Base-by-base conservation (phyloP, 2,329 filamentous ascomycete species). In the Amesomyces nigricolor region DNA sequence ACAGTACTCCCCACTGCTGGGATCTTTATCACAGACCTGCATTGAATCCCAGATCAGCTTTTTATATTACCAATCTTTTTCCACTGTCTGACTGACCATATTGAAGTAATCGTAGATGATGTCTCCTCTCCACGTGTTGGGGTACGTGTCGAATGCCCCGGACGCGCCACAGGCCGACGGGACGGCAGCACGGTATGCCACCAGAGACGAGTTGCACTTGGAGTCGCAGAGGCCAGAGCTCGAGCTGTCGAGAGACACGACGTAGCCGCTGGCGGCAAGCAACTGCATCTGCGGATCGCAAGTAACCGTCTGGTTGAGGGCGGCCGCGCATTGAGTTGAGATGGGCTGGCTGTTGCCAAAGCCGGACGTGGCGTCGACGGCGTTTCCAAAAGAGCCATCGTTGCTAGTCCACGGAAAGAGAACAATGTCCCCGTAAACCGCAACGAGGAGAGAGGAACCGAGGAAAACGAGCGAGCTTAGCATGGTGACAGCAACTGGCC, bases 201-300 rank as follows among this genome's bases (percentile, higher is more conserved):
- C 48, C 29, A 51, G 29, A 3, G 48, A 51, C 11, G 48, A 35
- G 29, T 44, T 51, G 17, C 48, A 51, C n/a, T 13, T 22, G 11
- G 48, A 2, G 39, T 14, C 26, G 29, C 48, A 51, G 16, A 51
- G 48, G 4, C 37, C 16, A 10, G 48, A 43, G 29, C 39, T 26
- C 16, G 39, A 11, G 13, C 29, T 22, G 16, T 44, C 39, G 11
- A 51, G 39, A 0, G 48, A 51, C 7, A 51, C 7, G 3, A 51
- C 48, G 29, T 51, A 51, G 16, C 48, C 48, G 29, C 39, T 51
- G 39, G 48, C 48, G 6, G 48, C 48, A 13, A 51, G 48, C 39
- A 44, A 17, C 48, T 44, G 48, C 48, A 51, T 51, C 29, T 51
- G 48, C n/a, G 48, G 39, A 17, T 51, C 48, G 39, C 48, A 51